Evolutionary conservation across 2,329 filamentous ascomycete species (phyloP).

Genomic region (Penicillium sp.): DNA sequence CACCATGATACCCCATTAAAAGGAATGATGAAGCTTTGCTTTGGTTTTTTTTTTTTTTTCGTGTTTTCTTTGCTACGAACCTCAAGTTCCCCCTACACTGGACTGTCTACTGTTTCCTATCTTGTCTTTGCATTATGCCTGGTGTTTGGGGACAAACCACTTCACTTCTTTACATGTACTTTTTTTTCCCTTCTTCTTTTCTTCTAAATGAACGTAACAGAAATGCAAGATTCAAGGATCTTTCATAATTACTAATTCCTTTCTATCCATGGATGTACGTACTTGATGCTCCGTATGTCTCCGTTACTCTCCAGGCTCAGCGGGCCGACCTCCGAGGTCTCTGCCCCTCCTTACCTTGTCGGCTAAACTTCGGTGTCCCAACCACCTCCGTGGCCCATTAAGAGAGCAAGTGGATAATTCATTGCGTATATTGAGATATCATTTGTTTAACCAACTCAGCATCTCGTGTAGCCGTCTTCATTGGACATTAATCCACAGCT

Average conservation of each 20-base stretch:
- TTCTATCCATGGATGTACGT: background rate
- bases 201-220: constrained; percentile 4
- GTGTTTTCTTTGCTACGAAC: constrained; percentile 11
- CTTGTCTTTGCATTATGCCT: constrained; percentile 22
- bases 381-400: constrained; percentile 25
- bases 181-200: background rate
- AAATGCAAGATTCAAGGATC: background rate
- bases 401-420: constrained; percentile 4
- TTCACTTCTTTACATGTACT: constrained; percentile 16
- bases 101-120: constrained; percentile 18
- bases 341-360: constrained; percentile 8
- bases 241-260: background rate
- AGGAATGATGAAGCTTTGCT: constrained; percentile 3
- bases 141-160: constrained; percentile 24
- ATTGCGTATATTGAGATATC: constrained; percentile 1
- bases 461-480: background rate
- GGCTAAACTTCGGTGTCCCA: constrained; percentile 31
- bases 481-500: background rate
- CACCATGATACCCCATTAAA: constrained; percentile 1
- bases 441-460: constrained; percentile 1
- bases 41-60: constrained; percentile 13
- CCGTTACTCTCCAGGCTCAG: background rate
- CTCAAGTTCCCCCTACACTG: constrained; percentile 12
- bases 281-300: background rate
- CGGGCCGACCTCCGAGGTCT: constrained; percentile 23